Percentiles rank a stretch among this genome's conserved stretches.
phyloP scores from a whole-genome alignment of 371 early-diverging fungal species.

The Mucor ambiguus region DNA sequence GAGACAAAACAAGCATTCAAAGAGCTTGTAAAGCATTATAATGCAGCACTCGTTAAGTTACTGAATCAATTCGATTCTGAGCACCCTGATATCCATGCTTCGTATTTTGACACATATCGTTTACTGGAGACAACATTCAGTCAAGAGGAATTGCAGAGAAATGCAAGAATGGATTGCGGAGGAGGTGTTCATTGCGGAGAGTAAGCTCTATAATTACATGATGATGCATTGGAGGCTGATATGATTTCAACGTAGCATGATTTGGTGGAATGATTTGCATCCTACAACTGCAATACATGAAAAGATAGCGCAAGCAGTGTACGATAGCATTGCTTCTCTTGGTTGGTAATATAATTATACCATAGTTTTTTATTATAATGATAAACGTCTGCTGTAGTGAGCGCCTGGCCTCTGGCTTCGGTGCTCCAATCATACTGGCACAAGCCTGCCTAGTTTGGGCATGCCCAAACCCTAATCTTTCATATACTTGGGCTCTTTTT shows the following conservation, averaged over 20 bases:
- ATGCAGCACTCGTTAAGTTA: not conserved
- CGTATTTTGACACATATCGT: slow-evolving; percentile 11
- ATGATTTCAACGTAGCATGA: slow-evolving; percentile 3
- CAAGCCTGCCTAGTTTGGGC: not conserved
- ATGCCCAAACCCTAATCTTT: not conserved
- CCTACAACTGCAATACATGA: slow-evolving; percentile 12
- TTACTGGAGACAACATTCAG: slow-evolving; percentile 1
- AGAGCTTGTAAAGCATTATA: slow-evolving; percentile 6
- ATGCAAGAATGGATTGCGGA: slow-evolving; percentile 3
- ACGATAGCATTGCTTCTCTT: not conserved
- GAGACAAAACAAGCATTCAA: not conserved
- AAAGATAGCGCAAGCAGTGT: slow-evolving; percentile 13
- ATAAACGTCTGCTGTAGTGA: not conserved
- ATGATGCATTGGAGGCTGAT: too few species aligned
- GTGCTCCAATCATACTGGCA: not conserved
- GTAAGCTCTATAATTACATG: slow-evolving; percentile 8
- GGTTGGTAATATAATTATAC: slow-evolving; percentile 1
- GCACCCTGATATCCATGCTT: not conserved
- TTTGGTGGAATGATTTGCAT: slow-evolving; percentile 27
- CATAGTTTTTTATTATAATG: not conserved
- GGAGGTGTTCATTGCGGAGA: slow-evolving; percentile 7
- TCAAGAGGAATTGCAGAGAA: not conserved
- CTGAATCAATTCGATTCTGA: not conserved
- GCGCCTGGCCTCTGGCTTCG: not conserved
- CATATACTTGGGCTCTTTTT: not conserved